Conservation (phyloP, 108 stramenopile genomes). For the Nitzschia sp. region DNA sequence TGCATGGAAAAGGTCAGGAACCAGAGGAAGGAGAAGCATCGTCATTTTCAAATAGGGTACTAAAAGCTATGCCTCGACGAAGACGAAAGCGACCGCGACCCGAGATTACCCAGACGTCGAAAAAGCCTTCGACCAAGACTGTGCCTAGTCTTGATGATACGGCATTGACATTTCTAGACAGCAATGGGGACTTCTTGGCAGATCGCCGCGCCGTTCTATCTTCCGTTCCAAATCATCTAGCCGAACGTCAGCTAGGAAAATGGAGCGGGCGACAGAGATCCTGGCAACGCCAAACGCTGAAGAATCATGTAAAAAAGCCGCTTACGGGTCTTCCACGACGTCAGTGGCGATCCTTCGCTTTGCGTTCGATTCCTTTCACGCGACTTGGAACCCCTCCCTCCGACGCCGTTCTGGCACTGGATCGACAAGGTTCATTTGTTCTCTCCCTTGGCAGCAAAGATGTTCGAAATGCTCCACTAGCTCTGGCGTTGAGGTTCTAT, state of each 20-base stretch:
- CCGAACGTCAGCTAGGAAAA: constrained; percentile 13
- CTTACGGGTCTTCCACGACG: background rate
- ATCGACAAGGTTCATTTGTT: constrained; percentile 35
- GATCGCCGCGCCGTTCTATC: background rate
- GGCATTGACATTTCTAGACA: constrained; percentile 23
- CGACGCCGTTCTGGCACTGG: constrained; percentile 44
- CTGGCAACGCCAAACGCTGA: constrained; percentile 24
- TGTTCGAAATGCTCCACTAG: background rate
- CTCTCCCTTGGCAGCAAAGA: constrained; percentile 30
- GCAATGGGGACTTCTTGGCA: constrained; percentile 22
- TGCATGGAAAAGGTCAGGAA: too few relatives aligned
- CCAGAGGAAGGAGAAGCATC: too few relatives aligned
- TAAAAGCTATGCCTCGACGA: too few relatives aligned
- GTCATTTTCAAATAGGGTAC: too few relatives aligned
- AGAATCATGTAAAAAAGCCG: constrained; percentile 21
- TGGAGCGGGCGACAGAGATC: background rate
- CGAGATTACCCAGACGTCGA: background rate
- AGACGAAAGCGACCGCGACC: background rate
- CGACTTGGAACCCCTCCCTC: constrained; percentile 28
- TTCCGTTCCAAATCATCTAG: constrained; percentile 11
- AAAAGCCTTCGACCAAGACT: background rate
- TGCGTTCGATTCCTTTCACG: constrained; percentile 34
- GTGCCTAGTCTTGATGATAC: constrained; percentile 12
- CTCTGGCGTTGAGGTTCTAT: constrained; percentile 30
- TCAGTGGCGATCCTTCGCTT: constrained; percentile 29